Evolutionary conservation across 148 eudicot species (phyloP).

Genomic region (Silene latifolia): DNA sequence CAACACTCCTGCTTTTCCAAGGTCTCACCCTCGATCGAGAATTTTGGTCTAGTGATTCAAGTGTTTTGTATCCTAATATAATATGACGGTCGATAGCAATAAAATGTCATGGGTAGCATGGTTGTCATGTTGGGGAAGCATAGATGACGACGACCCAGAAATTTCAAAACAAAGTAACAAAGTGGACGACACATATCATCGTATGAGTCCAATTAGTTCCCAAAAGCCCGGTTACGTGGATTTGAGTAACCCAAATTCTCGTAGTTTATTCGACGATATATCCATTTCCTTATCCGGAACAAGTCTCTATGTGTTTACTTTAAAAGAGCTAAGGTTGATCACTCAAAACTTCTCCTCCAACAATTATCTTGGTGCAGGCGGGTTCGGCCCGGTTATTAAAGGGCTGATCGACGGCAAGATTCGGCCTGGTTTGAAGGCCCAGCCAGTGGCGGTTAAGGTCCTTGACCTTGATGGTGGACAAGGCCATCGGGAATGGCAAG

Average conservation of each 20-base stretch:
- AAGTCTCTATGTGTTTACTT: conserved; percentile 51
- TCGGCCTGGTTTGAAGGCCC: conserved; percentile 79
- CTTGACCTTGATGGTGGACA: conserved; percentile 79
- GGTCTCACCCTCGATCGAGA: not conserved
- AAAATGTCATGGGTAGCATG: conserved; percentile 38
- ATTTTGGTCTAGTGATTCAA: no score
- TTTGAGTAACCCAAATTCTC: conserved; percentile 45
- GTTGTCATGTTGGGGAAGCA: conserved; percentile 30
- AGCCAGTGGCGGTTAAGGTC: conserved; percentile 83
- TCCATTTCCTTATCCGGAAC: conserved; percentile 65
- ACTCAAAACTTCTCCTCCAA: conserved; percentile 66
- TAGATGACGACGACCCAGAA: conserved; percentile 18
- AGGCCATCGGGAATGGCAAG: conserved; percentile 95
- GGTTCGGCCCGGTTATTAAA: conserved; percentile 95
- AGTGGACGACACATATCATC: conserved; percentile 12
- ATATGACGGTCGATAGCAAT: conserved; percentile 13
- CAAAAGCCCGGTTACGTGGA: conserved; percentile 40
- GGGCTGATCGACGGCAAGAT: conserved; percentile 84
- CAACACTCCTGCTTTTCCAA: not conserved
- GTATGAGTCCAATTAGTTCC: conserved; percentile 27
- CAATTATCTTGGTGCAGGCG: conserved; percentile 82
- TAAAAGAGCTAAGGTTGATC: conserved; percentile 65
- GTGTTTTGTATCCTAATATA: no score
- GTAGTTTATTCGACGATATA: conserved; percentile 54
- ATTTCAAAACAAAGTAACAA: conserved; percentile 13